phyloP scores from a whole-genome alignment of 352 stramenopile genomes.

The Pythium periplocum region DNA sequence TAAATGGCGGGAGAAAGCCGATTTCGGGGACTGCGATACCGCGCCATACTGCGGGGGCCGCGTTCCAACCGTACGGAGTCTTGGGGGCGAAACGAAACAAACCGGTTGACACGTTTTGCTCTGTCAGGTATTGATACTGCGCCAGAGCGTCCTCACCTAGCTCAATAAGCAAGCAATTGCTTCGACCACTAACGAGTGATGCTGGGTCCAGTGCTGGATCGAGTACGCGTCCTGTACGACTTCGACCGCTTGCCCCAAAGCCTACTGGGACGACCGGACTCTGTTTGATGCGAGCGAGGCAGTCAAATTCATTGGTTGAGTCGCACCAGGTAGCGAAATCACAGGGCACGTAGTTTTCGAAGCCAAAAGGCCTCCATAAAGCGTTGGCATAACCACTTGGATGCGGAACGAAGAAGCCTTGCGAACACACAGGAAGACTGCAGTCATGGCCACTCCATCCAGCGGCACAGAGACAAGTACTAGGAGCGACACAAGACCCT shows the following conservation, averaged over 20 bases:
- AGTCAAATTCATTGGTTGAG: constrained; percentile 92
- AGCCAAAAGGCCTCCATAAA: constrained; percentile 53
- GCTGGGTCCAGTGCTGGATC: constrained; percentile 18
- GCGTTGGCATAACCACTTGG: constrained; percentile 57
- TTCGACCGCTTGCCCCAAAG: constrained; percentile 24
- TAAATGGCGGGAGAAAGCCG: constrained; percentile 58
- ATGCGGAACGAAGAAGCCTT: constrained; percentile 91
- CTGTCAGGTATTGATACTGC: constrained; percentile 87
- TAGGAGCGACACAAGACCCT: constrained; percentile 88
- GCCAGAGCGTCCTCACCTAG: constrained; percentile 70
- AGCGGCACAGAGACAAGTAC: constrained; percentile 92
- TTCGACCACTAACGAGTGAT: constrained; percentile 4
- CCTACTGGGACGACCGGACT: constrained; percentile 35
- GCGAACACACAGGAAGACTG: constrained; percentile 84
- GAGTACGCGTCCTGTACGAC: constrained; percentile 21
- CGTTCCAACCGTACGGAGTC: constrained; percentile 82
- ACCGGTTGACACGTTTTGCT: constrained; percentile 58
- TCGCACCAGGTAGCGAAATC: constrained; percentile 88
- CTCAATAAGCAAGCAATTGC: constrained; percentile 81
- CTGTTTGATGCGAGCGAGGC: constrained; percentile 40
- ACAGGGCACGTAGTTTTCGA: constrained; percentile 88
- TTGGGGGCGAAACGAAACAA: constrained; percentile 81
- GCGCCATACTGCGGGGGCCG: constrained; percentile 62
- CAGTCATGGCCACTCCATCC: constrained; percentile 93
- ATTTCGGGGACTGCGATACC: constrained; percentile 35